Base-by-base conservation (phyloP, 805 yeast genomes). In the Wickerhamomyces ciferrii region DNA sequence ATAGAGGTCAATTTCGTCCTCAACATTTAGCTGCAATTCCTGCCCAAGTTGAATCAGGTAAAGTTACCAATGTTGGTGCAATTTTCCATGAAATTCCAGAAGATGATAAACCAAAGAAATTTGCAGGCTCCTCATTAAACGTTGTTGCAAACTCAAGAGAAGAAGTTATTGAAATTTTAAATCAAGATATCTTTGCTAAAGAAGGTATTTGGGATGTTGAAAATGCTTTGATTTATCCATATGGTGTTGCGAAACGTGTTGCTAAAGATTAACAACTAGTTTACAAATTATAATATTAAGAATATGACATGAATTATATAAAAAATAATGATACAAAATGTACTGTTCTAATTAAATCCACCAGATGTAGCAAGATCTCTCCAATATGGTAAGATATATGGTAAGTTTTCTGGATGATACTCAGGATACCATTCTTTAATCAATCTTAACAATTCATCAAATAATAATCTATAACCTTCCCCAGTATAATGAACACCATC, bases 191-290 rank as follows among this genome's bases (percentile, higher is more conserved):
- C 32, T 87, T 81, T 62, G 76, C 76, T 53, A 72, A 70, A 53
- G 70, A 72, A 32, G 91, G 89, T 2, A 75, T 87, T 49, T 87
- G 95, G 96, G 95, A 87, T 61, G 60, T 85, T 49, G 78, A 78
- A 35, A 74, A 71, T 45, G 83, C 76, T 18, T 58, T 81, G 52
- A 76, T 84, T 36, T 74, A 77, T 57, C 89, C 89, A 41, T 62
- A 60, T 44, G 74, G 71, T 18, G 65, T 74, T 54, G 78, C 77
- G 41, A 71, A 67, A 44, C 74, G 79, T 61, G 53, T 65, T 43
- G 68, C 66, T 18, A 67, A 63, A 51, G 65, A 66, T 36, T 51
- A 35, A 18, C 15, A 35, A 18, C 15, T 9, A 18, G 17, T 4
- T 6, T 15, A 31, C 35, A 31, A 15, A 31, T 31, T 13, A 27